Evolutionary conservation across 2,329 filamentous ascomycete genomes (phyloP).

Genomic region (Trichoderma gracile): DNA sequence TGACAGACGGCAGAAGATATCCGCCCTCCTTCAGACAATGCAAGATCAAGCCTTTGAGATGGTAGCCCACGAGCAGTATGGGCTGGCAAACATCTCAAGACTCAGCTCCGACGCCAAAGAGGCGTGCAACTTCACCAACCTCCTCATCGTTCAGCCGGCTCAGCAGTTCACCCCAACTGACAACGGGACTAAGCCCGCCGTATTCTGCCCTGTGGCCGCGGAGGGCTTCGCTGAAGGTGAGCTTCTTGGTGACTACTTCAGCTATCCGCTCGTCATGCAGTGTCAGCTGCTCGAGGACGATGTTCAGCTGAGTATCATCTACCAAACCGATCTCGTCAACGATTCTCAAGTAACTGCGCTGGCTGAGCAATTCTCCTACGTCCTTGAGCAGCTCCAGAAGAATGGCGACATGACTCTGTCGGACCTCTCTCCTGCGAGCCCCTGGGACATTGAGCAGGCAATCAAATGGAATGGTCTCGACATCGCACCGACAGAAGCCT

Average conservation of each 20-base stretch:
- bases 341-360: not conserved
- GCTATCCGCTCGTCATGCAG: constrained; percentile 14
- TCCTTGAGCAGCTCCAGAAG: constrained; percentile 4
- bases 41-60: constrained; percentile 19
- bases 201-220: not conserved
- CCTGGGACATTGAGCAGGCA: constrained; percentile 9
- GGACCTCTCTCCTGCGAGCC: not conserved
- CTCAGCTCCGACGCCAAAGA: constrained; percentile 6
- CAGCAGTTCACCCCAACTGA: not conserved
- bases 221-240: not conserved
- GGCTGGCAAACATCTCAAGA: constrained; percentile 1
- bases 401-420: not conserved
- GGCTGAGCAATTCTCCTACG: constrained; percentile 9
- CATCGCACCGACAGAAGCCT: not conserved
- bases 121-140: constrained; percentile 10
- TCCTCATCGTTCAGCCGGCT: constrained; percentile 12
- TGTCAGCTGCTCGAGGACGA: not conserved
- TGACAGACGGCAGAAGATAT: not conserved
- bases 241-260: constrained; percentile 1
- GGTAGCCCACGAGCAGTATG: constrained; percentile 16
- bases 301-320: constrained; percentile 1
- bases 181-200: not conserved
- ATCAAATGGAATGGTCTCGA: not conserved
- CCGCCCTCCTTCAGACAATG: constrained; percentile 1
- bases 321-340: not conserved